These are phyloP conservation scores for Aureobasidium vineae DNA, from an alignment of 2,329 filamentous ascomycete genomes.

Conservation along the genomic window DNA sequence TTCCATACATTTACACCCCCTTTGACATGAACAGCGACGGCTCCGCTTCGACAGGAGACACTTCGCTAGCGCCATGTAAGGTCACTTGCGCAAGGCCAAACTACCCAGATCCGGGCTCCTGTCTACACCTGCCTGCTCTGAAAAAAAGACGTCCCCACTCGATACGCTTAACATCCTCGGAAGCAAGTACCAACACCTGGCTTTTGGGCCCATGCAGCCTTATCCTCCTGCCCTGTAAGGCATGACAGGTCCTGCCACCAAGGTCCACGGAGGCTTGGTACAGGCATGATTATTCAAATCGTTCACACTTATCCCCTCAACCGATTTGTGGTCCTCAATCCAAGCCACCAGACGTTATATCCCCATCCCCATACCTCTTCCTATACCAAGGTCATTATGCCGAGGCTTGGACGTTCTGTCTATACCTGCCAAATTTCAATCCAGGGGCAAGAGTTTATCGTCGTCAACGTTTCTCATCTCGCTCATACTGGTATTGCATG, in stretches of 20 bases:
- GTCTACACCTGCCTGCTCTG: conserved; percentile 3
- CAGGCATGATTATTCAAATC: conserved; percentile 1
- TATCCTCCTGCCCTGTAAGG: conserved; percentile 18
- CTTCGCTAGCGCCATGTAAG: conserved; percentile 23
- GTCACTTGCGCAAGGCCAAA: conserved; percentile 18
- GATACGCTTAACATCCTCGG: conserved; percentile 16
- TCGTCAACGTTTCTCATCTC: conserved; percentile 23
- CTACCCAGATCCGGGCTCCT: conserved; percentile 21
- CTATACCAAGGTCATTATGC: conserved; percentile 13
- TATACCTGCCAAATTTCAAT: conserved; percentile 23
- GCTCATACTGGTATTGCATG: conserved; percentile 21
- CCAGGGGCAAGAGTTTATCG: conserved; percentile 25
- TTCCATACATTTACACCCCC: conserved; percentile 2
- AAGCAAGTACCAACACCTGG: conserved; percentile 11
- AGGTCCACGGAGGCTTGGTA: not conserved
- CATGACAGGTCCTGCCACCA: conserved; percentile 1
- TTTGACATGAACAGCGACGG: conserved; percentile 14
- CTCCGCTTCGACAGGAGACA: conserved; percentile 26
- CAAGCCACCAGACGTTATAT: conserved; percentile 20
- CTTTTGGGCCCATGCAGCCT: conserved; percentile 17
- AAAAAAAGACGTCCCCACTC: not conserved
- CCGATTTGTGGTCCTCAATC: not conserved
- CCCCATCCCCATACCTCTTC: conserved; percentile 18
- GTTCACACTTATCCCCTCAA: not conserved
- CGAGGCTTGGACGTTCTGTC: conserved; percentile 14